These are phyloP conservation scores for Chrysopogon serrulatus DNA, from an alignment of 176 grass and related monocot genomes.

Conservation along the genomic window DNA sequence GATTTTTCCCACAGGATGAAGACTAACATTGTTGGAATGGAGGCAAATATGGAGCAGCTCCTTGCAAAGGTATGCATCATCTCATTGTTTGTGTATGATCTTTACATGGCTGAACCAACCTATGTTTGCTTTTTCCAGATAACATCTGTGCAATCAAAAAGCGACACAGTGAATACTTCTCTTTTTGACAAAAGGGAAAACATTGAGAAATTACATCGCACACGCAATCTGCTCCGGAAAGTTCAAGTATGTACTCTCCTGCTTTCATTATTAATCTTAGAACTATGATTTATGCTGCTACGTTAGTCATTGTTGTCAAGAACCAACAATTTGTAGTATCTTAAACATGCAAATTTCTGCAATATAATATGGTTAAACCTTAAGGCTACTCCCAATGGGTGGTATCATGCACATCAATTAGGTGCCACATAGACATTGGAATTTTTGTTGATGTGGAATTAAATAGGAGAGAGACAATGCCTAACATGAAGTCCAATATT, in stretches of 20 bases:
- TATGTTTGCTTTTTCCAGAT: conserved; percentile 42
- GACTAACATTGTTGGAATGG: conserved; percentile 96
- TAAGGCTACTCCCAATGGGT: background rate
- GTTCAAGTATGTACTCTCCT: conserved; percentile 76
- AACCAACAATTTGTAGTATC: background rate
- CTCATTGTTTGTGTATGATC: background rate
- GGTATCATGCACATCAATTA: background rate
- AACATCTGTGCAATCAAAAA: conserved; percentile 96
- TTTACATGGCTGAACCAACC: conserved; percentile 6
- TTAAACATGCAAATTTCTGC: background rate
- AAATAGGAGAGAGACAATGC: background rate
- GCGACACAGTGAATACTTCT: conserved; percentile 89
- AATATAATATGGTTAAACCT: background rate
- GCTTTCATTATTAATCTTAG: conserved; percentile 9
- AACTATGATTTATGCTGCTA: background rate
- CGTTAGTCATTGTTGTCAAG: background rate
- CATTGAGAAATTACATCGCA: conserved; percentile 98
- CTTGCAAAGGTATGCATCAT: conserved; percentile 67
- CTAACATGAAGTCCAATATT: background rate
- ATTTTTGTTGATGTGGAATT: background rate
- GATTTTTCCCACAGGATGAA: conserved; percentile 73
- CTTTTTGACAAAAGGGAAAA: conserved; percentile 96
- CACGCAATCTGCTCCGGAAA: conserved; percentile 94
- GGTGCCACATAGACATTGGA: background rate
- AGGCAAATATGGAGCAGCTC: conserved; percentile 90